phyloP scores from a whole-genome alignment of 129 eudicot genomes.

The Saposhnikovia divaricata region DNA sequence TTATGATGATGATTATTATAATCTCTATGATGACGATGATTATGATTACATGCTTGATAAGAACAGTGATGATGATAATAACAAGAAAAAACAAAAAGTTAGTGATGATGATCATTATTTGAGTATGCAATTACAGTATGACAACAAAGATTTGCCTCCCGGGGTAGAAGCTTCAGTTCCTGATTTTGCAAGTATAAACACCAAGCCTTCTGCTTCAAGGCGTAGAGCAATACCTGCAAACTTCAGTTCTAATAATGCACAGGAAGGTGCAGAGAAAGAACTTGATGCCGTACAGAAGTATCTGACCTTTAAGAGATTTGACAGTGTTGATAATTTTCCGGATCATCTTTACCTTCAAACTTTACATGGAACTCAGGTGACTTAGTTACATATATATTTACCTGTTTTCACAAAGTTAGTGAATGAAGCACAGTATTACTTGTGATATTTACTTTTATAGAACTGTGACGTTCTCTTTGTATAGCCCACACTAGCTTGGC shows the following conservation, averaged over 20 bases:
- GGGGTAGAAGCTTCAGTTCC: conserved; percentile 72
- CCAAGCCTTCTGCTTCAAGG: conserved; percentile 31
- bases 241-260: conserved; percentile 20
- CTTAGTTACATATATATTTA: neutral
- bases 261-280: conserved; percentile 17
- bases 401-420: neutral
- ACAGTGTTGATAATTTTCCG: conserved; percentile 49
- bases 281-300: conserved; percentile 31
- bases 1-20: conserved; percentile 11
- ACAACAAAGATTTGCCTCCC: conserved; percentile 60
- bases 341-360: conserved; percentile 39
- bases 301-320: conserved; percentile 46
- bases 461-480: neutral
- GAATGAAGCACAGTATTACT: neutral
- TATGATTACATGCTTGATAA: conserved; percentile 30
- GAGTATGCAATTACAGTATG: conserved; percentile 40
- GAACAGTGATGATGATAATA: conserved; percentile 2
- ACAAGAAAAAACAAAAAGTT: neutral
- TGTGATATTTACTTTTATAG: neutral
- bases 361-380: conserved; percentile 26
- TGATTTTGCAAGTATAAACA: conserved; percentile 4
- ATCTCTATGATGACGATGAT: conserved; percentile 30
- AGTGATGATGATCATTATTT: conserved; percentile 29
- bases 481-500: conserved; percentile 50
- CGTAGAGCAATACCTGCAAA: conserved; percentile 26